Evolutionary conservation across 1,284 basidiomycete species (phyloP), one percentile per base, ranked within the genome.

Genomic region (Naganishia albida): DNA sequence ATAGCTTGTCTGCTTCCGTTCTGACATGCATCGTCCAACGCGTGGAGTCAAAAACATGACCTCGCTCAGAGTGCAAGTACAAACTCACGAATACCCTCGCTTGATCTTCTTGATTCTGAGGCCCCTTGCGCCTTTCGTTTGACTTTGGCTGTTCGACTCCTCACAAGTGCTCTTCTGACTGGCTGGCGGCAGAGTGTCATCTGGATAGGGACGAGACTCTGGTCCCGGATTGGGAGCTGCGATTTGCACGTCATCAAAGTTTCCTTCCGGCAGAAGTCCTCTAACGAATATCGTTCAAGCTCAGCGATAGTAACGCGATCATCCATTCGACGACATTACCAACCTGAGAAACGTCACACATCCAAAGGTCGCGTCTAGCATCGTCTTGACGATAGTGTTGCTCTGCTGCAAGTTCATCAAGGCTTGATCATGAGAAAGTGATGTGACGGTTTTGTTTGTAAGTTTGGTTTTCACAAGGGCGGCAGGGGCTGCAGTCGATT

Each of bases 281-380:
- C 67, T 68, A 23, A 20, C 4, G 18, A 7, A 34, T 50, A 28
- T 30, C 20, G 30, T 23, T n/a, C 2, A n/a, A 39, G 28, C 16
- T 13, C 40, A 25, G 51, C 52, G 50, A 13, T 7, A 42, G 10
- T 18, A 12, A 3, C 18, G 20, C 13, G 50, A 40, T 18, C 15
- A 34, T 15, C 38, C 30, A 4, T 18, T 25, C 23, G 13, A 23
- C 7, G 6, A 34, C 10, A 34, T n/a, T 2, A 26, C 12, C n/a
- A 59, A 65, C 63, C 67, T 54, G 13, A 68, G 54, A 28, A 65
- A 68, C 2, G 67, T 68, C 28, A 68, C 52, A 53, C 67, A 68
- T 16, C 67, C 67, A 39, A 68, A 65, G 10, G 67, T 65, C 4
- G 67, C 67, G n/a, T 68, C 67, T 16, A 68, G 34, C 64, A 68